A percentile compares a stretch with the other conserved stretches of the same genome.
Conservation (phyloP, 176 grass and related monocot genomes). For the Tillandsia leiboldiana region DNA sequence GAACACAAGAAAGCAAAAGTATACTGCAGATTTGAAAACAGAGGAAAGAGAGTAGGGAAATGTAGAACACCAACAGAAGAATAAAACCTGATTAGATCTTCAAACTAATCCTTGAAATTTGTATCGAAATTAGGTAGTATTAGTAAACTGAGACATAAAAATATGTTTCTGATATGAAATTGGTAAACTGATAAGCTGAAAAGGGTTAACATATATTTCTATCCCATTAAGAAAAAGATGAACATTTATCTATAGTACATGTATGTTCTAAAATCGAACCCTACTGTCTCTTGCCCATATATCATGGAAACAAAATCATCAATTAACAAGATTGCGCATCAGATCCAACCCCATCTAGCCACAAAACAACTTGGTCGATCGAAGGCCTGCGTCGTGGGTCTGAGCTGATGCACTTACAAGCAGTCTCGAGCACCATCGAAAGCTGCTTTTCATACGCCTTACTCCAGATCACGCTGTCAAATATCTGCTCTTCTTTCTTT, state of each 20-base stretch:
- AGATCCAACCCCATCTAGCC: slow-evolving; percentile 50
- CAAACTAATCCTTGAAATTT: neutral
- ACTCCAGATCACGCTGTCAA: slow-evolving; percentile 55
- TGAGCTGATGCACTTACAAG: slow-evolving; percentile 57
- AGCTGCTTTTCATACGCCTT: slow-evolving; percentile 69
- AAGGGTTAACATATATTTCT: slow-evolving; percentile 1
- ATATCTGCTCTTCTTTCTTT: slow-evolving; percentile 74
- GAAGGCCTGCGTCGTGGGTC: slow-evolving; percentile 67
- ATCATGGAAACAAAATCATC: neutral
- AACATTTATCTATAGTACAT: slow-evolving; percentile 1
- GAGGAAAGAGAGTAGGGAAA: too few relatives aligned
- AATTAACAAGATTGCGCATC: slow-evolving; percentile 16
- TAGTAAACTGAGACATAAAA: neutral
- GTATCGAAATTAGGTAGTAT: neutral
- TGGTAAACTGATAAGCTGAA: neutral
- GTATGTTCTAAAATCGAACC: neutral
- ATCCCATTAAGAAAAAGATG: neutral
- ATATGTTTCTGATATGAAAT: neutral
- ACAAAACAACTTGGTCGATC: slow-evolving; percentile 67
- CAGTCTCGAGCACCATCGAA: slow-evolving; percentile 48
- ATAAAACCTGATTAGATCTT: neutral
- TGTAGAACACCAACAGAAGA: neutral
- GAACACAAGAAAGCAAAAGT: too few relatives aligned
- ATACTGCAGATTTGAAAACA: too few relatives aligned
- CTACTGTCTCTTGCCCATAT: neutral